A percentile compares a stretch with the other conserved stretches of the same genome.
These are phyloP conservation scores for Euphorbia pulcherrima DNA, from an alignment of 345 rosid species.

Conservation along the genomic window DNA sequence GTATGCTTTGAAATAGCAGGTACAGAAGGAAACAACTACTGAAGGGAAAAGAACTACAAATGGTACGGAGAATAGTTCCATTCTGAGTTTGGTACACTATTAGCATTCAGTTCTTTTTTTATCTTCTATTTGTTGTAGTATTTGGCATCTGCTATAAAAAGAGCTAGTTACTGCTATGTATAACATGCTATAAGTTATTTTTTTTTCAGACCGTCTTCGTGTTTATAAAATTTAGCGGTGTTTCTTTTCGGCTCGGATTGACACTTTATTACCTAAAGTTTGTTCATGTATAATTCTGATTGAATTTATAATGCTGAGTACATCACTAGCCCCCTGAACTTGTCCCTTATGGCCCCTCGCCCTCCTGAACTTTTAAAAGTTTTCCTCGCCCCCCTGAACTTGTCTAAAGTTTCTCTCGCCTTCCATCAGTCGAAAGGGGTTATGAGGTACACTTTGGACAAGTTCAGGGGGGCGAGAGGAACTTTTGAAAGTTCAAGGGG, in stretches of 20 bases:
- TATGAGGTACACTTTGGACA: no score
- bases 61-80: not conserved
- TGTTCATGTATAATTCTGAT: no score
- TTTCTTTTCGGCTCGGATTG: not conserved
- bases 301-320: no score
- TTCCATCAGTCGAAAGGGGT: no score
- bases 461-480: no score
- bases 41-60: not conserved
- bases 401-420: no score
- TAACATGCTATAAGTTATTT: not conserved
- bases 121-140: not conserved
- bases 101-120: not conserved
- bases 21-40: not conserved
- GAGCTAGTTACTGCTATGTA: not conserved
- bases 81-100: not conserved
- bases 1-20: not conserved
- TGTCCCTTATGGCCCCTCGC: no score
- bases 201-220: not conserved
- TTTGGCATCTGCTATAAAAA: not conserved
- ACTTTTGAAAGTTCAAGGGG: no score
- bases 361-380: no score
- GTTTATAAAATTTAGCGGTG: not conserved
- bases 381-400: no score
- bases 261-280: not conserved
- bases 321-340: no score